Conservation (phyloP, 140 eudicot genomes). For the Stevia rebaudiana region DNA sequence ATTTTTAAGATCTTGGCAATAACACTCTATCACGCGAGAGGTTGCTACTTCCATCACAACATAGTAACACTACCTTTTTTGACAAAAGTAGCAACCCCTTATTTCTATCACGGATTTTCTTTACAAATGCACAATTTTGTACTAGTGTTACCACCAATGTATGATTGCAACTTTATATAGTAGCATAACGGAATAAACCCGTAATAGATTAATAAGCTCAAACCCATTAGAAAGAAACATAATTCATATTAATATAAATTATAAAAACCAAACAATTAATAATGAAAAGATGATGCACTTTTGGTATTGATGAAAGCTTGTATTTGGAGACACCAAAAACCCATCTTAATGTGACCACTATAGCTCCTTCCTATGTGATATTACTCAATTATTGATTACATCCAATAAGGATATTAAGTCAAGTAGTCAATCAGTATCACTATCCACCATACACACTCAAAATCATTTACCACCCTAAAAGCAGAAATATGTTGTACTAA, state of each 20-base stretch:
- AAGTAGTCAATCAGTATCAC: too few species aligned
- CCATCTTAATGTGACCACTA: slow-evolving; percentile 32
- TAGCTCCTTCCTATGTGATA: slow-evolving; percentile 10
- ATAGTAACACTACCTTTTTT: too few species aligned
- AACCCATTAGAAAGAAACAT: background rate
- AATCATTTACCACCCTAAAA: background rate
- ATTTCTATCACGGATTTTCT: too few species aligned
- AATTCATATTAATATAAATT: background rate
- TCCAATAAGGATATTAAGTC: slow-evolving; percentile 13
- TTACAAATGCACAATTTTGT: too few species aligned
- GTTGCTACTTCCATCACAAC: too few species aligned
- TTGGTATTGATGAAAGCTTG: slow-evolving; percentile 10
- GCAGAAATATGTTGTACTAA: background rate
- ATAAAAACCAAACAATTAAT: background rate
- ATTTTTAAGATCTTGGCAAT: too few species aligned
- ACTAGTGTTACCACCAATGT: too few species aligned
- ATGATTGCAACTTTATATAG: too few species aligned
- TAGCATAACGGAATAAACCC: too few species aligned
- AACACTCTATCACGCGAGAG: too few species aligned
- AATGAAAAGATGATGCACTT: background rate
- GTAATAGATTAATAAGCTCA: background rate
- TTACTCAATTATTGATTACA: slow-evolving; percentile 9
- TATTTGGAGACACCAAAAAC: slow-evolving; percentile 24
- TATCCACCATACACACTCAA: background rate
- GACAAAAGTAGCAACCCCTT: too few species aligned